These are phyloP conservation scores for Exophiala aquamarina DNA, from an alignment of 2,329 filamentous ascomycete species.

Conservation along the genomic window DNA sequence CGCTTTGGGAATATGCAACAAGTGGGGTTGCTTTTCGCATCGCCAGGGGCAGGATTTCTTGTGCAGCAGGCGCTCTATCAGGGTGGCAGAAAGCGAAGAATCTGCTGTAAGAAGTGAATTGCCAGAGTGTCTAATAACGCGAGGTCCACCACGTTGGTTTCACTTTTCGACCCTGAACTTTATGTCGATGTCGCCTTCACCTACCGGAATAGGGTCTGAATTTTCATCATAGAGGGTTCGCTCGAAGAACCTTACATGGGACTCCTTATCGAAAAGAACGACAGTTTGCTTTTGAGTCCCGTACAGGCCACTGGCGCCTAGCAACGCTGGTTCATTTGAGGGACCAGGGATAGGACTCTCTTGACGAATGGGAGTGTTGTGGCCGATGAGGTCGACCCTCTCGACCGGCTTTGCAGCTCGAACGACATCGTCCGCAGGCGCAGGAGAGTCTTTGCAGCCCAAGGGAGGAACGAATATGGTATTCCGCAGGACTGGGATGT, in stretches of 20 bases:
- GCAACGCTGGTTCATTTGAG: slow-evolving; percentile 23
- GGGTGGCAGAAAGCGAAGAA: no score
- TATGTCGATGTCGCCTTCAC: slow-evolving; percentile 48
- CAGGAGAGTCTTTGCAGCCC: slow-evolving; percentile 44
- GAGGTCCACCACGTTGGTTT: no score
- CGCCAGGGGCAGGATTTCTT: no score
- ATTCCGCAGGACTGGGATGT: slow-evolving; percentile 56
- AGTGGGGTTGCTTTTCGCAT: no score
- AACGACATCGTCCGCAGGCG: slow-evolving; percentile 37
- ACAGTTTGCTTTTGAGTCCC: slow-evolving; percentile 66
- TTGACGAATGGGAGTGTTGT: slow-evolving; percentile 28
- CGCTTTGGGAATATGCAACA: no score
- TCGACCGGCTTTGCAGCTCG: slow-evolving; percentile 35
- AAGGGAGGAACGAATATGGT: slow-evolving; percentile 62
- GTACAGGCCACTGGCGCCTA: slow-evolving; percentile 53
- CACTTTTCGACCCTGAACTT: slow-evolving; percentile 46
- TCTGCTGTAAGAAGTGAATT: no score
- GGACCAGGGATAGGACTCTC: slow-evolving; percentile 9
- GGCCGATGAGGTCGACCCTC: slow-evolving; percentile 29
- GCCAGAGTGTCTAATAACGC: no score
- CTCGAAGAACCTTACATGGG: slow-evolving; percentile 62
- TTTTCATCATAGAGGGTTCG: slow-evolving; percentile 59
- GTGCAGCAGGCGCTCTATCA: no score
- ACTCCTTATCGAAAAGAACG: slow-evolving; percentile 56
- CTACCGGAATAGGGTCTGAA: slow-evolving; percentile 46